A percentile compares a stretch with the other conserved stretches of the same genome.
These are phyloP conservation scores for Mortierella sp. DNA, from an alignment of 371 early-diverging fungal genomes.

Conservation along the genomic window DNA sequence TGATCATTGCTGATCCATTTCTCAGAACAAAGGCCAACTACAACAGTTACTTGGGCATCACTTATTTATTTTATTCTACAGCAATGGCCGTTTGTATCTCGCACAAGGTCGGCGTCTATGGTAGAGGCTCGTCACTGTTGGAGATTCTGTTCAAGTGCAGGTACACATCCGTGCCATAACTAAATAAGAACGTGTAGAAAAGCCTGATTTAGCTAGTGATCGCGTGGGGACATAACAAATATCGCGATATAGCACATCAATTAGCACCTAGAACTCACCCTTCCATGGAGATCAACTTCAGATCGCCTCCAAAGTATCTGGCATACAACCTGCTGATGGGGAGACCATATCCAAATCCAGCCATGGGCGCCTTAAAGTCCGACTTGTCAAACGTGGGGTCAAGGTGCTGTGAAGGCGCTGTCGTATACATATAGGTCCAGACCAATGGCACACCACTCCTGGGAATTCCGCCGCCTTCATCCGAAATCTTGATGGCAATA, in stretches of 20 bases:
- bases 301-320: conserved; percentile 97
- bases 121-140: conserved; percentile 93
- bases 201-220: not conserved
- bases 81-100: not conserved
- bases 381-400: conserved; percentile 88
- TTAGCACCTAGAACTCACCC: conserved; percentile 74
- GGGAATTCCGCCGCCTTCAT: conserved; percentile 97
- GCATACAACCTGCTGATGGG: conserved; percentile 93
- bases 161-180: conserved; percentile 96
- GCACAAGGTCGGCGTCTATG: conserved; percentile 14
- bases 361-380: conserved; percentile 97
- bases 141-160: conserved; percentile 93
- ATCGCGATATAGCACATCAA: no score
- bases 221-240: not conserved
- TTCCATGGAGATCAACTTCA: conserved; percentile 96
- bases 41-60: no score
- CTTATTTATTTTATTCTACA: not conserved
- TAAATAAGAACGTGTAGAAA: conserved; percentile 27
- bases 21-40: not conserved
- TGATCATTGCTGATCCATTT: not conserved
- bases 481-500: conserved; percentile 96
- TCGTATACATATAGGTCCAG: conserved; percentile 99
- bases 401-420: conserved; percentile 90
- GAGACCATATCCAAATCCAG: conserved; percentile 98
- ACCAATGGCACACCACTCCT: conserved; percentile 91